Conservation (phyloP, 192 early-diverging fungal species). For the Powellomyces hirtus region DNA sequence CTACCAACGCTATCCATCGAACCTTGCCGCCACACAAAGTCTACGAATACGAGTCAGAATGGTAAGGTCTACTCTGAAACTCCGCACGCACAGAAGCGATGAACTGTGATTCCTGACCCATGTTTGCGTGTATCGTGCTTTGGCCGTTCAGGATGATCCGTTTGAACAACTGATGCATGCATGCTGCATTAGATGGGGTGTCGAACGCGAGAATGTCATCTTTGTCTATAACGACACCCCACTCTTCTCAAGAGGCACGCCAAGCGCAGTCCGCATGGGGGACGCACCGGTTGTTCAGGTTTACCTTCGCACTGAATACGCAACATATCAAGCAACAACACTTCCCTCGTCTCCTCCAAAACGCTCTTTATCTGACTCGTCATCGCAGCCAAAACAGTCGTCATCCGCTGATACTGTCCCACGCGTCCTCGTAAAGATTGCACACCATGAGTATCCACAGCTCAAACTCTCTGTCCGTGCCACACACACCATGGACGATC, state of each 20-base stretch:
- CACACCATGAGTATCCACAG: background rate
- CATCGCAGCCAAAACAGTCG: background rate
- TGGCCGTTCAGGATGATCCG: background rate
- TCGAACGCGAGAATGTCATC: background rate
- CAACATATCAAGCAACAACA: background rate
- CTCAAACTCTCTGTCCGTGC: background rate
- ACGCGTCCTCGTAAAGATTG: background rate
- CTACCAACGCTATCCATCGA: too few species aligned
- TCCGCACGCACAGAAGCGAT: too few species aligned
- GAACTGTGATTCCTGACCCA: background rate
- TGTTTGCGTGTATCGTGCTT: background rate
- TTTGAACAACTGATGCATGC: constrained; percentile 5
- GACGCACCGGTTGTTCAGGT: background rate
- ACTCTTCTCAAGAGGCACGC: constrained; percentile 9
- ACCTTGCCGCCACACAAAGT: too few species aligned
- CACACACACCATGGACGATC: background rate
- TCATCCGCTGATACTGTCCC: background rate
- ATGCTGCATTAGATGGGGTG: background rate
- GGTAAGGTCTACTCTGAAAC: too few species aligned
- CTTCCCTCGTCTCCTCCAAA: background rate
- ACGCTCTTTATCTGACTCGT: background rate
- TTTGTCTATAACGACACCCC: constrained; percentile 4
- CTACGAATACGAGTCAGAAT: too few species aligned
- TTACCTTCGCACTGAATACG: background rate
- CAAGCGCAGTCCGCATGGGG: background rate